Base-by-base conservation (phyloP, 2,329 filamentous ascomycete genomes). In the Paraphoma sp. region DNA sequence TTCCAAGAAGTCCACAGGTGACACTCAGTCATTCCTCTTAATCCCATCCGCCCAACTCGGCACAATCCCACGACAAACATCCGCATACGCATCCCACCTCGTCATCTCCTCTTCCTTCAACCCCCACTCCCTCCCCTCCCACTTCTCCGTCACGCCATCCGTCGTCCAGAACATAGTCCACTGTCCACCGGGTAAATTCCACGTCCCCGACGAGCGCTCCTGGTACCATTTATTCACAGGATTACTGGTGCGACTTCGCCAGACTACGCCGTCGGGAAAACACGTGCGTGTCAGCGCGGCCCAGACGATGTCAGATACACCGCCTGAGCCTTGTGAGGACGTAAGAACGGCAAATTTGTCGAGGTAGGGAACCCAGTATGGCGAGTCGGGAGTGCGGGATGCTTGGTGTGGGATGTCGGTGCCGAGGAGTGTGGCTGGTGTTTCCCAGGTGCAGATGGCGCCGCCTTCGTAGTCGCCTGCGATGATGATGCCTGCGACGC, bases 161-260 rank as follows among this genome's bases (percentile, higher is more conserved):
- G 90, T 95, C 1, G 95, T 99, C 93, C 95, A 99, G 72, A 99
- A 99, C 93, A 98, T 97, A 3, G 93, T 92, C 95, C 95, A 99
- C 65, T 93, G 89, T 45, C 86, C 91, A n/a, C 86, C 87, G 0
- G 85, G 83, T 38, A 99, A 79, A 78, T 96, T 95, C 84, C 89
- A 90, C 2, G 89, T 93, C 0, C 95, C 95, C 46, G 86, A 81
- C 2, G 91, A 92, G 46, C 95, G 84, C 78, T 99, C 95, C 78
- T 98, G 97, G 76, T 99, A 99, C 95, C 95, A 99, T 74, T 97
- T 97, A 73, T 99, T 99, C 4, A 99, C 95, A 0, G 93, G 94
- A 71, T 99, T 98, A 72, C 93, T 87, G 70, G 89, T 90, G 49
- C 95, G 83, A 73, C 91, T 96, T 54, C 93, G 84, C 95, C 95